These are phyloP conservation scores for Ceratobasidium sp. DNA, from an alignment of 1,284 basidiomycete species.

Conservation along the genomic window DNA sequence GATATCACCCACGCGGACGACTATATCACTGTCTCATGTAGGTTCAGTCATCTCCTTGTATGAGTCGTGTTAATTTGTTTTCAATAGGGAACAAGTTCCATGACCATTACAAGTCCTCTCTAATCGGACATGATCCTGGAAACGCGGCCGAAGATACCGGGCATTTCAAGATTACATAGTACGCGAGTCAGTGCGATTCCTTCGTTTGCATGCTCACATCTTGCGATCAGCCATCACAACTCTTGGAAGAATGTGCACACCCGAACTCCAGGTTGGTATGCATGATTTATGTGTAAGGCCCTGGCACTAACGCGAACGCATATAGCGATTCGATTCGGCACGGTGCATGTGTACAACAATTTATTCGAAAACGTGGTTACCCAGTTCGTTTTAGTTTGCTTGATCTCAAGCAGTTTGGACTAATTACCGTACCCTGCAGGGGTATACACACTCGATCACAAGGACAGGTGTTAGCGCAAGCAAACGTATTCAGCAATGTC, in stretches of 20 bases:
- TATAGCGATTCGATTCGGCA: conserved; percentile 27
- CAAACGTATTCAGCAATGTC: conserved; percentile 30
- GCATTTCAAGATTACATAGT: conserved; percentile 38
- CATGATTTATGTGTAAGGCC: no score
- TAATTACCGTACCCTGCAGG: background rate
- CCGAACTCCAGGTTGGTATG: conserved; percentile 19
- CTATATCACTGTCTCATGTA: conserved; percentile 28
- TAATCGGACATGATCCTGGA: conserved; percentile 23
- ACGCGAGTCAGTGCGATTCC: no score
- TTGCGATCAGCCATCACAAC: conserved; percentile 8
- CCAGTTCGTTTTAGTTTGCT: background rate
- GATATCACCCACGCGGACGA: conserved; percentile 39
- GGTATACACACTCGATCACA: conserved; percentile 29
- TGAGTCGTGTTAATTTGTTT: background rate
- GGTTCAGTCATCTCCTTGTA: background rate
- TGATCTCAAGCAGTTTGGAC: background rate
- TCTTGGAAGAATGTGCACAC: conserved; percentile 35
- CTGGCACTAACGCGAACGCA: background rate
- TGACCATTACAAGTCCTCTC: conserved; percentile 42
- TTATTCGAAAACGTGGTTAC: conserved; percentile 24
- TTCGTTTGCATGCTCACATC: no score
- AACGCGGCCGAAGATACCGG: conserved; percentile 35
- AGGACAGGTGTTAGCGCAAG: conserved; percentile 26
- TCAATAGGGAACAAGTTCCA: conserved; percentile 38
- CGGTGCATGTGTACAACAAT: conserved; percentile 30